A percentile compares a stretch with the other conserved stretches of the same genome.
Evolutionary conservation across 306 rosid species (phyloP).

Genomic region (Rosa lucieae): DNA sequence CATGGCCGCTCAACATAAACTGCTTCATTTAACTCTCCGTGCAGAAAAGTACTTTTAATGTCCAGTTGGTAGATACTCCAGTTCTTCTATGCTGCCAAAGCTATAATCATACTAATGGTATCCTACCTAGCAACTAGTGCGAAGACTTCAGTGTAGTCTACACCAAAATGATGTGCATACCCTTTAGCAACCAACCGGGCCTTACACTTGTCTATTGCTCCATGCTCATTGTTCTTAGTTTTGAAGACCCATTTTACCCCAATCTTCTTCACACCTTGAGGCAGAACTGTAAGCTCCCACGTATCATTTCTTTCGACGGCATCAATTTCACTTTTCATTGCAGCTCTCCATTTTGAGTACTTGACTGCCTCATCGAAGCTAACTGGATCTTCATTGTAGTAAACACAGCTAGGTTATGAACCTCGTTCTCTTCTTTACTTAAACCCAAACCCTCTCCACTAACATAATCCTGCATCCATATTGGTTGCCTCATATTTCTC

Average conservation of each 20-base stretch:
- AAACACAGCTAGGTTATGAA: background rate
- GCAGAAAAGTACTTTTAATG: background rate
- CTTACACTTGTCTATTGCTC: background rate
- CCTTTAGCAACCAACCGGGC: background rate
- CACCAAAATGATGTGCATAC: background rate
- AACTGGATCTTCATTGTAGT: background rate
- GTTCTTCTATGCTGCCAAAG: background rate
- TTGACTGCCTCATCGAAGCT: background rate
- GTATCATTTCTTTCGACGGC: background rate
- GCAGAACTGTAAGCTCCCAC: constrained; percentile 3
- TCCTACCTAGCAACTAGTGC: constrained; percentile 7
- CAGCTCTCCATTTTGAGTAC: background rate
- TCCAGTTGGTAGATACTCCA: constrained; percentile 10
- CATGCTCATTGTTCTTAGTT: constrained; percentile 13
- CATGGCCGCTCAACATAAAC: background rate
- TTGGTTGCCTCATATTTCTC: background rate
- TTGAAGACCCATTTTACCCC: constrained; percentile 14
- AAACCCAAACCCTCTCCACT: background rate
- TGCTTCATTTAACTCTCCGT: background rate
- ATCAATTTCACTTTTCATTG: background rate
- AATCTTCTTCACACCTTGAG: background rate
- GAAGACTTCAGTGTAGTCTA: background rate
- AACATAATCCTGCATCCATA: background rate
- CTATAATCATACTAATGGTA: background rate
- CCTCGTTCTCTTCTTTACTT: too few relatives aligned